Conservation (phyloP, 306 rosid species). For the Parietaria judaica region DNA sequence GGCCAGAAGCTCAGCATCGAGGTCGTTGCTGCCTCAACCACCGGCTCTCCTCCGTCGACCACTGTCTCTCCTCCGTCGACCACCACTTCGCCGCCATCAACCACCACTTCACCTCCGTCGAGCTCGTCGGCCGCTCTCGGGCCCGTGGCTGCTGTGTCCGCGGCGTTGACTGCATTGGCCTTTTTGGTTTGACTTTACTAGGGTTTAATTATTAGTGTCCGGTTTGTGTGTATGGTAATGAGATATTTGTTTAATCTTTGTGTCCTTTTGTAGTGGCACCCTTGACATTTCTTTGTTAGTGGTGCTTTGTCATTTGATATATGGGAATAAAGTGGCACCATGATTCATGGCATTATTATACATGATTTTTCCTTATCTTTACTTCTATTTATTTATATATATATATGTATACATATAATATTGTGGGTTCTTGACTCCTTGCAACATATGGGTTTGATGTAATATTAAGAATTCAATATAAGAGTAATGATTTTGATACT, state of each 20-base stretch:
- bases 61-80: neutral
- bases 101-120: neutral
- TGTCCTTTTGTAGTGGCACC: neutral
- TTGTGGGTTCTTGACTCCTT: too few relatives aligned
- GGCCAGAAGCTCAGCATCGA: constrained; percentile 13
- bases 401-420: too few relatives aligned
- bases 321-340: neutral
- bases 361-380: too few relatives aligned
- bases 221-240: neutral
- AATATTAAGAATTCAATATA: too few relatives aligned
- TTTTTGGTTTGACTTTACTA: neutral
- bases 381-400: too few relatives aligned
- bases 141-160: constrained; percentile 3
- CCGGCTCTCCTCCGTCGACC: neutral
- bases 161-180: neutral
- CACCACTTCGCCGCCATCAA: neutral
- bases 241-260: neutral
- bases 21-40: neutral
- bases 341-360: too few relatives aligned
- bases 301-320: neutral
- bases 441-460: too few relatives aligned
- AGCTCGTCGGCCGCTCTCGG: neutral
- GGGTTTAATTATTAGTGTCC: too few relatives aligned
- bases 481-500: too few relatives aligned
- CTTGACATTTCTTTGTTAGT: neutral